These are phyloP conservation scores for Butyriboletus loyo DNA, from an alignment of 768 basidiomycete species.

Conservation along the genomic window DNA sequence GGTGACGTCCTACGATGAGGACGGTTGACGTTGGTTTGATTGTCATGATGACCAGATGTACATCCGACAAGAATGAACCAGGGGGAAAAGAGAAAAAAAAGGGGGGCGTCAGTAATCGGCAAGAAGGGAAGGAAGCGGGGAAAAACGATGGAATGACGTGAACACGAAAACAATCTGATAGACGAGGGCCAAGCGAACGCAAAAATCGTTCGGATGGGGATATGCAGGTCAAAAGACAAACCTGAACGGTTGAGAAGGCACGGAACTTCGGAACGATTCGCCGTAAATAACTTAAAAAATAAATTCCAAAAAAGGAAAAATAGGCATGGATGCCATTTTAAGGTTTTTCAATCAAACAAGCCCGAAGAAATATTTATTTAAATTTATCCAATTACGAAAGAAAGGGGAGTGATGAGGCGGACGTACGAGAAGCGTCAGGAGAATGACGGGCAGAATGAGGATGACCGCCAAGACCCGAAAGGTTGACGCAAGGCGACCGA, in stretches of 20 bases:
- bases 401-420: slow-evolving; percentile 4
- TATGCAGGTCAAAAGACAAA: slow-evolving; percentile 2
- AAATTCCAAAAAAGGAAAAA: not conserved
- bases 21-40: not conserved
- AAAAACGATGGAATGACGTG: not conserved
- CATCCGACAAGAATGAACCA: not conserved
- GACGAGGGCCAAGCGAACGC: slow-evolving; percentile 6
- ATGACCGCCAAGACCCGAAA: slow-evolving; percentile 64
- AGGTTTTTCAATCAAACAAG: not conserved
- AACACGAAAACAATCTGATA: not conserved
- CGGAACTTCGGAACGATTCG: slow-evolving; percentile 10
- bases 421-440: slow-evolving; percentile 67
- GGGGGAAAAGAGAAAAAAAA: not conserved
- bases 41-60: not conserved
- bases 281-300: slow-evolving; percentile 7
- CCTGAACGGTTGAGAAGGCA: not conserved
- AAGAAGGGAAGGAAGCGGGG: not conserved
- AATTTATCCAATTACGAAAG: slow-evolving; percentile 10
- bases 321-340: slow-evolving; percentile 4
- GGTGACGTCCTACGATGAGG: slow-evolving; percentile 57
- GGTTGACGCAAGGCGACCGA: slow-evolving; percentile 57
- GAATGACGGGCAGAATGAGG: slow-evolving; percentile 45
- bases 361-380: not conserved
- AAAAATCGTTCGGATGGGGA: slow-evolving; percentile 11
- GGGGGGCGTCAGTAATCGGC: slow-evolving; percentile 7